Evolutionary conservation across 2,329 filamentous ascomycete genomes (phyloP), one percentile per base, ranked within the genome.

Genomic region (Aspergillus sp.): DNA sequence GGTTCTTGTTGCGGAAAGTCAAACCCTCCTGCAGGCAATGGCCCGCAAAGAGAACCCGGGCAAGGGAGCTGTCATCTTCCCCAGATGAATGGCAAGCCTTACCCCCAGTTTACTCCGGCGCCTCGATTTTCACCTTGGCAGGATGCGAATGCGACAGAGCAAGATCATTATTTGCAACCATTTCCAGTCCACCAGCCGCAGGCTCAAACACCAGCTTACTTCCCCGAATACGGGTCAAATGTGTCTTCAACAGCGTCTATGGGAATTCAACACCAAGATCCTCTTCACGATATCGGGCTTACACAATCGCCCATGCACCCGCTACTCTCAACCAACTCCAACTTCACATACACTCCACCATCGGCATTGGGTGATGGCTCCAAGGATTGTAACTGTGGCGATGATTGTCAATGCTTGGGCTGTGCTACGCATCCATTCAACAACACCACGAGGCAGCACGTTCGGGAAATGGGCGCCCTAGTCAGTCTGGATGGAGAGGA

Each of bases 371-470:
- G 29, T 4, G 35, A 38, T 7, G 47, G 54, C 12, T 33, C 41
- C 8, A 52, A 60, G 40, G 51, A 54, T 6, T 68, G 64, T 36
- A 49, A 47, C 26, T 68, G 64, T 39, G 64, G 65, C 14, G 58
- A 66, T 30, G 52, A 51, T 5, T 68, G 65, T 34, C 56, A 66
- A 39, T 68, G 65, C 40, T 41, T 67, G 17, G 64, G 61, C 11
- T 68, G 65, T 44, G 57, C 60, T 11, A 50, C 57, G 24, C 65
- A 68, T 43, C 65, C 65, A 2, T 68, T 59, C 41, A 68, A 68
- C 39, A 54, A 55, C 16, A 62, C 61, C 8, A 68, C 64, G 2
- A 51, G 57, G 32, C 55, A 64, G 30, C 59, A 63, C 39, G 60
- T 68, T 24, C 60, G 63, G 41, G 59, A 64, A 42, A 66, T 67